A percentile compares a stretch with the other conserved stretches of the same genome.
Evolutionary conservation across 73 alveolate species (phyloP).

Genomic region (Uronychia setigera): DNA sequence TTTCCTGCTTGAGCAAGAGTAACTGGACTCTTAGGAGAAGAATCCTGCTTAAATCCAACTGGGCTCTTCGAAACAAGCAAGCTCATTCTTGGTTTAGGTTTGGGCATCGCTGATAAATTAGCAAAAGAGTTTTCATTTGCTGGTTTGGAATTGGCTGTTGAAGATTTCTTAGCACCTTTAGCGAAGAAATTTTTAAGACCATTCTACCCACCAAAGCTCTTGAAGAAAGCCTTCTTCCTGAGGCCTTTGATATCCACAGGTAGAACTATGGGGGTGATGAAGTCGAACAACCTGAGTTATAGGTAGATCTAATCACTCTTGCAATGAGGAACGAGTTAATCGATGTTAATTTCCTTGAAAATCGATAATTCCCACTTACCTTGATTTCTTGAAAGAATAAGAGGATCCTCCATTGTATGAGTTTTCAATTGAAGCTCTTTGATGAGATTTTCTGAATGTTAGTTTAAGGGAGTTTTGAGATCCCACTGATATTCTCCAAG

Average conservation of each 20-base stretch:
- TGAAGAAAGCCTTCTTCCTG: conserved; percentile 12
- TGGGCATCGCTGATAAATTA: no score
- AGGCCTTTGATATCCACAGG: not conserved
- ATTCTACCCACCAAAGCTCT: no score
- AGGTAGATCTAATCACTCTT: conserved; percentile 32
- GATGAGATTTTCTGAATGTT: conserved; percentile 75
- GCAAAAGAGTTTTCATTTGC: no score
- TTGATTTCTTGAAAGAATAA: conserved; percentile 74
- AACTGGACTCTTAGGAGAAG: no score
- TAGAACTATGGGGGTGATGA: conserved; percentile 41
- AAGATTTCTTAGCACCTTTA: no score
- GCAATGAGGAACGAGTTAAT: not conserved
- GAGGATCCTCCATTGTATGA: conserved; percentile 91
- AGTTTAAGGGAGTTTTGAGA: conserved; percentile 28
- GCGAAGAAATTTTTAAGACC: no score
- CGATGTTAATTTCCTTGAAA: conserved; percentile 32
- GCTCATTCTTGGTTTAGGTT: no score
- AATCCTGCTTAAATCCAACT: no score
- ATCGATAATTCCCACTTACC: not conserved
- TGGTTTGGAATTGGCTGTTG: no score
- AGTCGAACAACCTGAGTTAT: conserved; percentile 40
- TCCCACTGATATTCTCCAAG: conserved; percentile 67
- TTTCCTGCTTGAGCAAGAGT: no score
- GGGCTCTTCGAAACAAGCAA: no score
- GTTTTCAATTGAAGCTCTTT: conserved; percentile 68